Percentiles rank a stretch among this genome's conserved stretches.
Conservation (phyloP, 1,284 basidiomycete species). For the Ceratobasidium sp. region DNA sequence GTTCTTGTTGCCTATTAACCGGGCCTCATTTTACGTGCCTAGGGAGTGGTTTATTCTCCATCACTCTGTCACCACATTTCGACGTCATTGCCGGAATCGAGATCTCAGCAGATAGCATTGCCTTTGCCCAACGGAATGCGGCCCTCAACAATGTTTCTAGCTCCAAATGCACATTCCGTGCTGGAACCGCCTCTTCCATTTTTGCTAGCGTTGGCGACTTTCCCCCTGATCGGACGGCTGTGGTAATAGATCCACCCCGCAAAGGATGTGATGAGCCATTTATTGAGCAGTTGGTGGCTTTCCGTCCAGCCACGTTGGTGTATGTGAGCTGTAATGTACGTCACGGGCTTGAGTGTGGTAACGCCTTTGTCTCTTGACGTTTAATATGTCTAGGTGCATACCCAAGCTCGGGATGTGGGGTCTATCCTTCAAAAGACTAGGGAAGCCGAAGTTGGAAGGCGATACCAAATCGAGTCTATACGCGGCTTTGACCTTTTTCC, state of each 20-base stretch:
- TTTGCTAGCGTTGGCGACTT: slow-evolving; percentile 68
- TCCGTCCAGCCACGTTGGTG: slow-evolving; percentile 75
- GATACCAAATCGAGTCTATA: slow-evolving; percentile 78
- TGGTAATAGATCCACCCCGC: slow-evolving; percentile 87
- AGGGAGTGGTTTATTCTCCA: slow-evolving; percentile 87
- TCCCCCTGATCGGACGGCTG: slow-evolving; percentile 70
- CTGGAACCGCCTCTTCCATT: slow-evolving; percentile 75
- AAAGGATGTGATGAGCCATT: slow-evolving; percentile 90
- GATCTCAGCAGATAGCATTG: slow-evolving; percentile 78
- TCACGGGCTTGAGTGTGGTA: slow-evolving; percentile 50
- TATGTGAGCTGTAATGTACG: slow-evolving; percentile 91
- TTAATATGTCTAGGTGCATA: slow-evolving; percentile 58
- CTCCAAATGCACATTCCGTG: slow-evolving; percentile 61
- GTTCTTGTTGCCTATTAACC: slow-evolving; percentile 44
- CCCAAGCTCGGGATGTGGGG: slow-evolving; percentile 85
- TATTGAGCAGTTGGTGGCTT: slow-evolving; percentile 76
- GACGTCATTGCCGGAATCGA: slow-evolving; percentile 88
- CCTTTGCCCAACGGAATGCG: slow-evolving; percentile 82
- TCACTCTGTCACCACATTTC: slow-evolving; percentile 85
- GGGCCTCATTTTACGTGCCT: slow-evolving; percentile 28
- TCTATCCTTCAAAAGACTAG: slow-evolving; percentile 62
- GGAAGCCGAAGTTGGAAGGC: slow-evolving; percentile 48
- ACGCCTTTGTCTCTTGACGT: background rate
- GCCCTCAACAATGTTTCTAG: slow-evolving; percentile 69
- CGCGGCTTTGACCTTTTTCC: slow-evolving; percentile 92